Conservation (phyloP, 2,329 filamentous ascomycete species). For the Cadophora sp. region DNA sequence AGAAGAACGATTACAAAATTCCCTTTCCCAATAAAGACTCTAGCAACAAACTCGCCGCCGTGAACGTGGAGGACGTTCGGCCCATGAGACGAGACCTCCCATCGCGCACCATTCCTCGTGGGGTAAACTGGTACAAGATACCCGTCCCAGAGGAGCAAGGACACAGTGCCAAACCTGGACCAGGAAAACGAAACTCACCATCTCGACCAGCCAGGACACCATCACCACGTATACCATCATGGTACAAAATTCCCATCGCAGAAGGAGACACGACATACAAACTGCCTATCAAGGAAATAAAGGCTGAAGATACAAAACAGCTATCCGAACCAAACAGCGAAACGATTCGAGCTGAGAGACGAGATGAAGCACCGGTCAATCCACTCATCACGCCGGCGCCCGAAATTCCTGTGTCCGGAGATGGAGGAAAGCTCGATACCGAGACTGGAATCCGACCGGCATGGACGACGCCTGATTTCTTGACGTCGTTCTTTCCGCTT, state of each 20-base stretch:
- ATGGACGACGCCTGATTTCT: slow-evolving; percentile 6
- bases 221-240: neutral
- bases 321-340: neutral
- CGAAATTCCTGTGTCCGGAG: neutral
- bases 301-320: neutral
- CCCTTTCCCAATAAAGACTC: neutral
- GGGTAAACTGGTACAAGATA: neutral
- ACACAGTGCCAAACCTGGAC: neutral
- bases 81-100: neutral
- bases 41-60: too few relatives aligned
- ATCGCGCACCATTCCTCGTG: neutral
- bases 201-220: neutral
- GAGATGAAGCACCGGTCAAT: neutral
- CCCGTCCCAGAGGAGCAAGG: neutral
- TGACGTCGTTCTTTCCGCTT: neutral
- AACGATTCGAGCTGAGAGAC: neutral
- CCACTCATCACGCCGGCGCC: neutral
- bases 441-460: neutral
- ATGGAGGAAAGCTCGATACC: neutral
- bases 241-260: neutral
- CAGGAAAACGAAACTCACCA: neutral
- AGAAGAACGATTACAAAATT: neutral
- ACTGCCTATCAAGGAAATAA: too few relatives aligned
- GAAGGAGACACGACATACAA: neutral
- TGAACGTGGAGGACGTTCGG: neutral